Percentiles rank a stretch among this genome's conserved stretches.
Evolutionary conservation across 108 stramenopile genomes (phyloP).

Genomic region (Pseudonitzschia pungens): DNA sequence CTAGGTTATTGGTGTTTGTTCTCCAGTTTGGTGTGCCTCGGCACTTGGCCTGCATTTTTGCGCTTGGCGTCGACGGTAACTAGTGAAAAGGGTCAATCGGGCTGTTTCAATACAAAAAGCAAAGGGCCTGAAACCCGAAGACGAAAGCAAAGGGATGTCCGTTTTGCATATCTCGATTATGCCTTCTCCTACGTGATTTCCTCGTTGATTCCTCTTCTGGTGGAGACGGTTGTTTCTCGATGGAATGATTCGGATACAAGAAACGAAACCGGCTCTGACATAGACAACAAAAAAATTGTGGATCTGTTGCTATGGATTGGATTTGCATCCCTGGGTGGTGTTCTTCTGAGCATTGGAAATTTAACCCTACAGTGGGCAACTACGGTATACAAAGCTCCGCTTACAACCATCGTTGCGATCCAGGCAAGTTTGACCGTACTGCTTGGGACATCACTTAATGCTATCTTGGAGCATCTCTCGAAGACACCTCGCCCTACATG

Average conservation of each 20-base stretch:
- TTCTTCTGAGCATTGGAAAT: constrained; percentile 37
- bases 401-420: constrained; percentile 39
- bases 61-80: constrained; percentile 19
- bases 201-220: constrained; percentile 23
- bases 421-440: constrained; percentile 44
- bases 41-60: constrained; percentile 49
- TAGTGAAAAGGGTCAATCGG: too few relatives aligned
- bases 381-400: constrained; percentile 33
- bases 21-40: constrained; percentile 36
- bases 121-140: too few relatives aligned
- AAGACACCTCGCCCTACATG: constrained; percentile 22
- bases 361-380: constrained; percentile 41
- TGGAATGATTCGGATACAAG: neutral
- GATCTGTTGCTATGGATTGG: constrained; percentile 14
- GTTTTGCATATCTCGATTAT: constrained; percentile 47
- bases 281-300: neutral
- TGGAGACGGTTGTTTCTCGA: neutral
- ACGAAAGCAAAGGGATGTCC: constrained; percentile 15
- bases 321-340: constrained; percentile 30
- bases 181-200: constrained; percentile 34
- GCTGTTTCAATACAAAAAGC: too few relatives aligned
- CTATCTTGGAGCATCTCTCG: constrained; percentile 29
- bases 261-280: neutral
- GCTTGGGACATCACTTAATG: constrained; percentile 46
- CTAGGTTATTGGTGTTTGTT: constrained; percentile 25